Evolutionary conservation across 345 rosid genomes (phyloP).

Genomic region (Iberis pinnata): DNA sequence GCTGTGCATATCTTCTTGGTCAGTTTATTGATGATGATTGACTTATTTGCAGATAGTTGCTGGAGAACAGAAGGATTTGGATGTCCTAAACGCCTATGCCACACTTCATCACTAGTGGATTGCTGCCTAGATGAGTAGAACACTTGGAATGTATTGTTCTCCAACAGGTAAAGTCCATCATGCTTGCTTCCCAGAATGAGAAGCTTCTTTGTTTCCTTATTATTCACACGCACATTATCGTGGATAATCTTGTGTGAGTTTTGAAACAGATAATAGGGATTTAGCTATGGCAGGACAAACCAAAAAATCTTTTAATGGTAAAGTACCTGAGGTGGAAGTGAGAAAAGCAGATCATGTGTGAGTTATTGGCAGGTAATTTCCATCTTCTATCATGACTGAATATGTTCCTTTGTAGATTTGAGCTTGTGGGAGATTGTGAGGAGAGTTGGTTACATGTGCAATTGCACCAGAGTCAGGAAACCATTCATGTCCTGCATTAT

Average conservation of each 20-base stretch:
- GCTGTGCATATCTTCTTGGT: no score
- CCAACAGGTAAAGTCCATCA: not conserved
- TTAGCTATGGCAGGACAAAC: not conserved
- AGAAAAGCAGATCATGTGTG: not conserved
- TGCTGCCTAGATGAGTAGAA: not conserved
- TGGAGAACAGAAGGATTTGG: not conserved
- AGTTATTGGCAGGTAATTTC: not conserved
- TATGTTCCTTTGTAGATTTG: not conserved
- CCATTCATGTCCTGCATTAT: not conserved
- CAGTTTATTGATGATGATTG: no score
- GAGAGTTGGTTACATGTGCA: not conserved
- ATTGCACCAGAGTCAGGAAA: not conserved
- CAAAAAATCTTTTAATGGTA: not conserved
- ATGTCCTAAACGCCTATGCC: not conserved
- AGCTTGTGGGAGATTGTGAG: not conserved
- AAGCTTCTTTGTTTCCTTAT: not conserved
- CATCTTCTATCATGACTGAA: not conserved
- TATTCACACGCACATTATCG: not conserved
- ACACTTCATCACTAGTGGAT: not conserved
- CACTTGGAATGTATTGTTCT: not conserved
- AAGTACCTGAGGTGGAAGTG: not conserved
- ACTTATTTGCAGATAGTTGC: no score
- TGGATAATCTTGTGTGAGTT: not conserved
- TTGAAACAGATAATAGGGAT: not conserved
- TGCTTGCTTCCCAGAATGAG: not conserved